phyloP scores from a whole-genome alignment of 1,284 basidiomycete genomes.

The Ceraceosorus guamensis region DNA sequence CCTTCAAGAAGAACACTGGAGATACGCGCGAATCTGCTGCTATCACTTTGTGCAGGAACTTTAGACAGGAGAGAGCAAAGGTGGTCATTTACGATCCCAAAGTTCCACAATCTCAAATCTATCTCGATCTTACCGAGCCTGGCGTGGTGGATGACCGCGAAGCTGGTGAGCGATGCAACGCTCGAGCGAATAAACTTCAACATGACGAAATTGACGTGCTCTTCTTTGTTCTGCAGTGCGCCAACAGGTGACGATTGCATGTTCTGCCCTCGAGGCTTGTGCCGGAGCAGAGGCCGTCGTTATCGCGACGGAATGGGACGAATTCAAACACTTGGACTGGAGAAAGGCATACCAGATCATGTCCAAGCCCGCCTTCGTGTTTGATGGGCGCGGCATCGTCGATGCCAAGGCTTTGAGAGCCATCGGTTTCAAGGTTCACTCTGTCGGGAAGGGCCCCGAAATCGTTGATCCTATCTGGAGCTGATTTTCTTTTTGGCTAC shows the following conservation, averaged over 20 bases:
- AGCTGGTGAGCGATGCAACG: constrained; percentile 62
- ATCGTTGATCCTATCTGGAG: constrained; percentile 44
- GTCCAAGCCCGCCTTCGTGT: constrained; percentile 72
- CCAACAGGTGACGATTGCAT: constrained; percentile 72
- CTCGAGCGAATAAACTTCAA: too few species aligned
- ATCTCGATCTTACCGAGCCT: constrained; percentile 55
- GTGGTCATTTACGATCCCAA: constrained; percentile 90
- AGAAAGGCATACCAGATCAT: constrained; percentile 71
- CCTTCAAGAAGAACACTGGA: constrained; percentile 47
- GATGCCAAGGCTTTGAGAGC: constrained; percentile 69
- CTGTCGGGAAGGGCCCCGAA: constrained; percentile 48
- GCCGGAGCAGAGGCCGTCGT: constrained; percentile 83
- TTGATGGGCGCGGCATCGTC: constrained; percentile 81
- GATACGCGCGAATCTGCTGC: constrained; percentile 80
- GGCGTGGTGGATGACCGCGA: constrained; percentile 54
- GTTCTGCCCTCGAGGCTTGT: constrained; percentile 77
- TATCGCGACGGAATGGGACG: constrained; percentile 66
- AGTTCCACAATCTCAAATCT: constrained; percentile 54
- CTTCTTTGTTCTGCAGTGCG: constrained; percentile 64
- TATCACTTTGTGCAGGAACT: constrained; percentile 87
- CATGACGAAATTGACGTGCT: too few species aligned
- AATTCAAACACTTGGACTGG: constrained; percentile 91
- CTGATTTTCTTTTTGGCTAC: too few species aligned
- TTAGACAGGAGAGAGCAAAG: constrained; percentile 77
- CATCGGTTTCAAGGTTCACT: constrained; percentile 83